These are phyloP conservation scores for Trichophyton verrucosum DNA, from an alignment of 2,329 filamentous ascomycete genomes.

Conservation along the genomic window DNA sequence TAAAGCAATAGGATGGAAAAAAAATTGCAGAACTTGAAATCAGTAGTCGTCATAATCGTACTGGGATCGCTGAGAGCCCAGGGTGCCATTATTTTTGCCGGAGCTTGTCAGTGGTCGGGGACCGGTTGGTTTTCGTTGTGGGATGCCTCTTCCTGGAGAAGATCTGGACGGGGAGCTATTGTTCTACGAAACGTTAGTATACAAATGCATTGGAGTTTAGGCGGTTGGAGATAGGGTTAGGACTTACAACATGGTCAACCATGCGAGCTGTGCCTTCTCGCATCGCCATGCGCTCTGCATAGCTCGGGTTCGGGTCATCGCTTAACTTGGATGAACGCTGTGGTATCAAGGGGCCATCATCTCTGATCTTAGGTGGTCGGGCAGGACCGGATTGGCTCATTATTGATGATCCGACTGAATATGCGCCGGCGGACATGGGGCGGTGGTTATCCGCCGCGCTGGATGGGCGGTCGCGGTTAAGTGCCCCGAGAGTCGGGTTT, in stretches of 20 bases:
- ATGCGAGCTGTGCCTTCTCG: conserved; percentile 19
- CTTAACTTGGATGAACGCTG: conserved; percentile 33
- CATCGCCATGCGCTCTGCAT: conserved; percentile 32
- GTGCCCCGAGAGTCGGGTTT: conserved; percentile 29
- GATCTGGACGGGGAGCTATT: conserved; percentile 18
- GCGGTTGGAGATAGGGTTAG: not conserved
- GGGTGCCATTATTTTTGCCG: conserved; percentile 19
- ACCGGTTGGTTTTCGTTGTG: conserved; percentile 36
- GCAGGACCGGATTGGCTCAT: conserved; percentile 31
- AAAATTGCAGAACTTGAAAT: conserved; percentile 7
- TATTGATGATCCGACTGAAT: conserved; percentile 32
- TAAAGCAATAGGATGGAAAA: conserved; percentile 2
- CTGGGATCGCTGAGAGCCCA: conserved; percentile 22
- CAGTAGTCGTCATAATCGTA: conserved; percentile 26
- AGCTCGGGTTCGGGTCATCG: conserved; percentile 25
- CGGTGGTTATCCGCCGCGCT: conserved; percentile 20
- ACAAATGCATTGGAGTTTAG: conserved; percentile 12
- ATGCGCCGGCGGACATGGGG: conserved; percentile 36
- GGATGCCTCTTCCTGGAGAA: conserved; percentile 21
- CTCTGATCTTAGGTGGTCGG: conserved; percentile 42
- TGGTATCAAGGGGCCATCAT: conserved; percentile 49
- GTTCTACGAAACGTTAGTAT: not conserved
- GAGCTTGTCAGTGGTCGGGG: conserved; percentile 34
- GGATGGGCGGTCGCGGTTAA: conserved; percentile 19
- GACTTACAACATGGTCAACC: conserved; percentile 20